Base-by-base conservation (phyloP, 1,284 basidiomycete genomes). In the Sphagnurus paluster region DNA sequence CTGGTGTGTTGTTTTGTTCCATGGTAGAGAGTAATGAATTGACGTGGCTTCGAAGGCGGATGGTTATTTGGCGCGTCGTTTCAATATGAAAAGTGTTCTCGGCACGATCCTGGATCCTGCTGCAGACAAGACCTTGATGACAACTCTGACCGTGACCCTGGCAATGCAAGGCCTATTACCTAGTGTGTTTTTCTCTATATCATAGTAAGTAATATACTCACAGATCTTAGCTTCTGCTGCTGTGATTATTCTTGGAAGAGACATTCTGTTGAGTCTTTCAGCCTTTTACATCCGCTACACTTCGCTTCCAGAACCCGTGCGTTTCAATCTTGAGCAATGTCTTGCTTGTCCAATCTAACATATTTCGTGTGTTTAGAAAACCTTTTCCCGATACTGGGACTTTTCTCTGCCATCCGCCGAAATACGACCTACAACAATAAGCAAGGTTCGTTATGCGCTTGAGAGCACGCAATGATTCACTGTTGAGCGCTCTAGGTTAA, bases 31-130 rank as follows among this genome's bases (percentile, higher is more conserved):
- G 20, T 42, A 39, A 29, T 46, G 42, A 34, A 47, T 33, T 26
- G 23, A 11, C 36, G 17, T 48, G n/a, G n/a, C 29, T 28, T 6
- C 40, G 41, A 64, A 95, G 90, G 77, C 88, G 42, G 96, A 99
- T 60, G 96, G 96, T 1, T 97, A 76, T 64, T 69, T 99, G 39
- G 97, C 96, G 1, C 77, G 96, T 49, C 79, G 79, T 49, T 97
- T 79, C 72, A 84, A 89, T 34, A 88, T 93, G 86, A 78, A 72
- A 41, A 87, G 91, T 8, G 93, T 98, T 8, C 76, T 99, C 26
- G 96, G 96, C 8, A 91, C 90, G 9, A 95, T 99, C 48, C 78
- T 98, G 5, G 97, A 99, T 65, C 96, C 96, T 6, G 93, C 95
- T 0, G 96, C 97, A 2, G 96, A 99, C 77, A 99, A 99, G 70